These are phyloP conservation scores for Cryphonectria carpinicola DNA, from an alignment of 2,329 filamentous ascomycete genomes.

Conservation along the genomic window DNA sequence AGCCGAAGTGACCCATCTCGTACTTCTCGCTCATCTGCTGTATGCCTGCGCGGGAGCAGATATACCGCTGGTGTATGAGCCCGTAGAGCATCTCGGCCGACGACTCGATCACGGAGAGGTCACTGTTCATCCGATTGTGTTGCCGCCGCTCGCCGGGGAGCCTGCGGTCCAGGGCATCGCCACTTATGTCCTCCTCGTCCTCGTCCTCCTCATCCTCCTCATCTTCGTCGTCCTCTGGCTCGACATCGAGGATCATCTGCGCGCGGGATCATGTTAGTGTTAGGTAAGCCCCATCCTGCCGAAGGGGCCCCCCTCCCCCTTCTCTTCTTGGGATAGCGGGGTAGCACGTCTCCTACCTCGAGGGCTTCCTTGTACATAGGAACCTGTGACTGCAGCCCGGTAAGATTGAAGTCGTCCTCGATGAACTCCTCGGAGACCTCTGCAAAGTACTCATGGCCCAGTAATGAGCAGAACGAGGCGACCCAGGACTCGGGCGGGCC, in stretches of 20 bases:
- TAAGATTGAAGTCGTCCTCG: constrained; percentile 99
- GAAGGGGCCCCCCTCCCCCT: neutral
- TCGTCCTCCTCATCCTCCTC: constrained; percentile 82
- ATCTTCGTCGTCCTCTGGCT: constrained; percentile 92
- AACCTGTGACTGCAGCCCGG: constrained; percentile 91
- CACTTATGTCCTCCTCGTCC: constrained; percentile 71
- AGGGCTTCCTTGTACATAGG: constrained; percentile 99
- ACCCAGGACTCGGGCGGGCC: constrained; percentile 89
- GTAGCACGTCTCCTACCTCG: constrained; percentile 58
- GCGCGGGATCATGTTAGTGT: neutral
- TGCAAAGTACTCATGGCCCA: constrained; percentile 98
- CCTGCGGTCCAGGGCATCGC: constrained; percentile 62
- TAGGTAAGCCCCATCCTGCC: constrained; percentile 31
- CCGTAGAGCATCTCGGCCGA: constrained; percentile 98
- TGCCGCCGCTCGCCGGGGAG: constrained; percentile 71
- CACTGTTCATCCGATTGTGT: constrained; percentile 82
- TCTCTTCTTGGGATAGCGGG: neutral
- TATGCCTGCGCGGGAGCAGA: constrained; percentile 93
- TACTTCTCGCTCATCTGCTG: constrained; percentile 99
- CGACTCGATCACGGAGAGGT: constrained; percentile 93
- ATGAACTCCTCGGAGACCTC: constrained; percentile 99
- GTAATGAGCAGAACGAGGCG: constrained; percentile 90
- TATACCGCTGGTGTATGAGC: constrained; percentile 97
- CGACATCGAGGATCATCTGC: constrained; percentile 96
- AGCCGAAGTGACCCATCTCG: constrained; percentile 93